Evolutionary conservation across 2,329 filamentous ascomycete genomes (phyloP).

Genomic region (Pseudopithomyces chartarum): DNA sequence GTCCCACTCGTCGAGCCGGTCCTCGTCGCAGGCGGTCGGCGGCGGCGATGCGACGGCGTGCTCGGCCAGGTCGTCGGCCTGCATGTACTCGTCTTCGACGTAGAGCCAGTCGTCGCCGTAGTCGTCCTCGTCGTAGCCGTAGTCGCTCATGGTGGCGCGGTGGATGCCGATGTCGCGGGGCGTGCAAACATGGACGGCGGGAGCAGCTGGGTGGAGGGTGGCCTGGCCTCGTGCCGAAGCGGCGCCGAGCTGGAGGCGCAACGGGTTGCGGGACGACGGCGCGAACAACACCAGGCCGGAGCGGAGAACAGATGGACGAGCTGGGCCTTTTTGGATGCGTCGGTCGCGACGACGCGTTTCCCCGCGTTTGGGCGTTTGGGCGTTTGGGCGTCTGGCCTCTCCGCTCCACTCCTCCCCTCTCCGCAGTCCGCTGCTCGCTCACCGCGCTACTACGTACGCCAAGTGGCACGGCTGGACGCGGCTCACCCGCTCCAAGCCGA

Average conservation of each 20-base stretch:
- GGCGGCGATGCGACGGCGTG: slow-evolving; percentile 52
- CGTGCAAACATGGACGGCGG: neutral
- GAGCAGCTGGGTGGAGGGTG: slow-evolving; percentile 10
- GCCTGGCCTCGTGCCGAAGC: slow-evolving; percentile 3
- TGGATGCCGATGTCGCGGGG: neutral
- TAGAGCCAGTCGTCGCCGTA: slow-evolving; percentile 52
- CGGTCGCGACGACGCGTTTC: neutral
- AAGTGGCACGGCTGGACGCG: slow-evolving; percentile 29
- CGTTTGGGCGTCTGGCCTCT: slow-evolving; percentile 10
- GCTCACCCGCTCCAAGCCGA: slow-evolving; percentile 27
- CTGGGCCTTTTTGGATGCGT: neutral
- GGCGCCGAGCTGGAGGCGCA: neutral
- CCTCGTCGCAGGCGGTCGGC: slow-evolving; percentile 38
- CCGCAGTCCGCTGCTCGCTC: no score
- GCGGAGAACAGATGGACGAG: neutral
- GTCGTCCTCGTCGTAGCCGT: slow-evolving; percentile 40
- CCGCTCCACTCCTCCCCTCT: neutral
- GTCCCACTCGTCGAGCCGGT: slow-evolving; percentile 50
- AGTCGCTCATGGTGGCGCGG: slow-evolving; percentile 46
- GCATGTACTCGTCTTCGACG: slow-evolving; percentile 51
- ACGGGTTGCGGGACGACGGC: neutral
- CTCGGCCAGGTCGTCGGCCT: slow-evolving; percentile 56
- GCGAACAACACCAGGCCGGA: no score
- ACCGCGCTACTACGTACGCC: slow-evolving; percentile 17
- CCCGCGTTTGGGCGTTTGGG: no score